Conservation (phyloP, 2,329 filamentous ascomycete species). For the Penicillium capsulatum region DNA sequence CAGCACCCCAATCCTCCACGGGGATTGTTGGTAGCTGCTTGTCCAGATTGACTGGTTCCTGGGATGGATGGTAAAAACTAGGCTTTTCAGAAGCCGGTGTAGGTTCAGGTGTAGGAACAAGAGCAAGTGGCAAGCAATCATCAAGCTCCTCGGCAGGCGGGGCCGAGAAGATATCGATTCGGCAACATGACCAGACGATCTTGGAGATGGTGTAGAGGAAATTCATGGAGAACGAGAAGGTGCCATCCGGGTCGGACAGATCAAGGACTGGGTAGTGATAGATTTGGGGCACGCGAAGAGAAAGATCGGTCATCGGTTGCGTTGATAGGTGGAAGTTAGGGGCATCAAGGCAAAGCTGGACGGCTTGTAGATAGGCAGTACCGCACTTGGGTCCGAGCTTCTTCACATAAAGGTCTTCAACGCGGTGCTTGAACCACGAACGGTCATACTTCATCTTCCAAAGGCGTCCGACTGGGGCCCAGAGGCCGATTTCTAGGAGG, state of each 20-base stretch:
- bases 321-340: constrained; percentile 49
- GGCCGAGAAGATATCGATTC: constrained; percentile 41
- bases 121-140: constrained; percentile 40
- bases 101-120: constrained; percentile 34
- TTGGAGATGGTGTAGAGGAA: constrained; percentile 44
- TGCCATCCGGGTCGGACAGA: constrained; percentile 38
- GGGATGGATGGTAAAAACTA: constrained; percentile 13
- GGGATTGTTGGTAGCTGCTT: constrained; percentile 19
- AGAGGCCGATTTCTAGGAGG: constrained; percentile 60
- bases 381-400: constrained; percentile 61
- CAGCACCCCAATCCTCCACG: constrained; percentile 10
- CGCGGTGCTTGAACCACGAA: constrained; percentile 58
- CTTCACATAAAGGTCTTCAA: constrained; percentile 61
- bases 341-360: constrained; percentile 58
- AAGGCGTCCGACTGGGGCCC: constrained; percentile 58
- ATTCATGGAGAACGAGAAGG: constrained; percentile 43
- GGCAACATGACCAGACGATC: constrained; percentile 40
- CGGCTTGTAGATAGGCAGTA: constrained; percentile 59
- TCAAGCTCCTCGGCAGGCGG: constrained; percentile 41
- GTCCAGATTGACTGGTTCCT: constrained; percentile 15
- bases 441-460: constrained; percentile 63
- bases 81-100: constrained; percentile 20
- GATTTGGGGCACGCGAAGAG: constrained; percentile 39
- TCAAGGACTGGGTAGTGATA: constrained; percentile 44
- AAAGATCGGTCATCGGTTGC: constrained; percentile 40